phyloP scores from a whole-genome alignment of 768 basidiomycete genomes.

The Paxillus involutus region DNA sequence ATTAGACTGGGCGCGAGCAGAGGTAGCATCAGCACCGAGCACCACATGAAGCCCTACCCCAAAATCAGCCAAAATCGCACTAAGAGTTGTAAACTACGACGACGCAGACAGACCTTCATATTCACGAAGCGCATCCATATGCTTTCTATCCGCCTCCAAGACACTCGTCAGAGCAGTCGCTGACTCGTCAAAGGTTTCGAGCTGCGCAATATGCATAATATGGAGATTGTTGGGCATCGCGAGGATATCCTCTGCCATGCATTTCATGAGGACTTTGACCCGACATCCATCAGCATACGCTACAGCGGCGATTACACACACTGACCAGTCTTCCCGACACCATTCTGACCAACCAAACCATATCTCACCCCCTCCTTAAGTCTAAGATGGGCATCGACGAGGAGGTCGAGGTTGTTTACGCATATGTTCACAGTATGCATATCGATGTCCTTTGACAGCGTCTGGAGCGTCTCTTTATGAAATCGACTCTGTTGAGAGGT shows the following conservation, averaged over 20 bases:
- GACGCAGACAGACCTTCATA: conserved; percentile 4
- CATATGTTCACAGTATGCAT: conserved; percentile 52
- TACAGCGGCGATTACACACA: conserved; percentile 7
- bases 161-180: conserved; percentile 9
- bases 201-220: conserved; percentile 12
- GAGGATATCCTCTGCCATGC: conserved; percentile 14
- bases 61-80: background rate
- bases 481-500: conserved; percentile 50
- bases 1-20: background rate
- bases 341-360: conserved; percentile 48
- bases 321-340: conserved; percentile 52
- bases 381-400: conserved; percentile 51
- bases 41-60: conserved; percentile 1
- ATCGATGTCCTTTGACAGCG: conserved; percentile 43
- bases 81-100: background rate
- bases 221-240: conserved; percentile 10
- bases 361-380: conserved; percentile 51
- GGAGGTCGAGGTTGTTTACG: conserved; percentile 50
- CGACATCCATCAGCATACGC: background rate
- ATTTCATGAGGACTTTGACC: conserved; percentile 6
- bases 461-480: conserved; percentile 46
- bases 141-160: conserved; percentile 3
- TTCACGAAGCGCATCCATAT: conserved; percentile 2
- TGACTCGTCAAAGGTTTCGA: conserved; percentile 10
- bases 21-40: background rate